phyloP scores from a whole-genome alignment of 2,329 filamentous ascomycete genomes.

The Aureobasidium sp. region DNA sequence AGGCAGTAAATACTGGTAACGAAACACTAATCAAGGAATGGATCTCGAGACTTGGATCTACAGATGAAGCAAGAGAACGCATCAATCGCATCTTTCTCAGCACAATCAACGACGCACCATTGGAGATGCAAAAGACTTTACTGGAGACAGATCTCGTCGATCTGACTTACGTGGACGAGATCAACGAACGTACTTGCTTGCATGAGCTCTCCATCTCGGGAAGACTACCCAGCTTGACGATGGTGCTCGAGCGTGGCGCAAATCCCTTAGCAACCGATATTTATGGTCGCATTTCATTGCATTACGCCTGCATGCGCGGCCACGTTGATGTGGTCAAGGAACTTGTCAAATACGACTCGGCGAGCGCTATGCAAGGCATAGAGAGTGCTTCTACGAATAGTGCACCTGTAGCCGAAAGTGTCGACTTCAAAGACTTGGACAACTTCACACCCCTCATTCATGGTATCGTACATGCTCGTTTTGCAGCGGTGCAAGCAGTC shows the following conservation, averaged over 20 bases:
- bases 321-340: slow-evolving; percentile 74
- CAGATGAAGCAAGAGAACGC: slow-evolving; percentile 61
- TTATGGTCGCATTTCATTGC: slow-evolving; percentile 85
- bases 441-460: slow-evolving; percentile 96
- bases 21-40: slow-evolving; percentile 71
- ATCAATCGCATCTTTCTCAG: slow-evolving; percentile 86
- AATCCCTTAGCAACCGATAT: slow-evolving; percentile 78
- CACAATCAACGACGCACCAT: slow-evolving; percentile 77
- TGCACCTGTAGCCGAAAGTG: slow-evolving; percentile 46
- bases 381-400: slow-evolving; percentile 40
- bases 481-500: slow-evolving; percentile 72
- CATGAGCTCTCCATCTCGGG: slow-evolving; percentile 97
- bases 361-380: slow-evolving; percentile 24
- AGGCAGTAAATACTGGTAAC: slow-evolving; percentile 79
- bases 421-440: slow-evolving; percentile 88
- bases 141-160: slow-evolving; percentile 78
- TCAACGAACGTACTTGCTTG: slow-evolving; percentile 93
- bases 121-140: slow-evolving; percentile 67
- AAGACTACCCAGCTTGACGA: slow-evolving; percentile 67
- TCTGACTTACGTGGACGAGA: slow-evolving; percentile 90
- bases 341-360: slow-evolving; percentile 51
- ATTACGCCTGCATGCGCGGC: slow-evolving; percentile 95
- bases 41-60: slow-evolving; percentile 60
- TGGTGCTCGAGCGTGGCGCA: slow-evolving; percentile 68
- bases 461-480: slow-evolving; percentile 80